Evolutionary conservation across 495 filamentous ascomycete species (phyloP), one percentile per base, ranked within the genome.

Genomic region (Aspergillus olivimuriae): DNA sequence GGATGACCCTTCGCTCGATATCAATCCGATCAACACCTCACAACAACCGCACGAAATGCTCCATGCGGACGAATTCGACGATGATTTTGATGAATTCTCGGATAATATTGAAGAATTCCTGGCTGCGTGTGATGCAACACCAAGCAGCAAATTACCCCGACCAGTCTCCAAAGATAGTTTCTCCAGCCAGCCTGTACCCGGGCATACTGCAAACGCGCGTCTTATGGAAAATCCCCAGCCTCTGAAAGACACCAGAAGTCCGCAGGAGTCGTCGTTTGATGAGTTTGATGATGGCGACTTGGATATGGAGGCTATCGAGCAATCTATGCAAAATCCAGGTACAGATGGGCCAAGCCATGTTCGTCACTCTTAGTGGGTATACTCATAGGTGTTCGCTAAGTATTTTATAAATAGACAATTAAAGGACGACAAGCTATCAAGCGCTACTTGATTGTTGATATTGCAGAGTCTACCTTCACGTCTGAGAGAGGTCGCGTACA

Each of bases 381-480:
- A 49, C 44, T 32, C 39, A 34, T 46, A 66, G 48, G 52, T 56
- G 60, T 64, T 58, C 60, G 63, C 68, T 70, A 64, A 69, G 57
- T 65, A 50, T 51, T 43, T 50, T 48, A 57, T 60, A 53, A 44
- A 68, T 73, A 75, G 73, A 70, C 64, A 43, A 32, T 57, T 43
- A 69, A 80, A 60, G 79, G 77, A 59, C 66, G 74, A 45, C 78
- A 75, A 65, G 77, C 80, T 31, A 89, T 94, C 52, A 86, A 92
- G 58, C 82, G 89, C 40, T 94, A 91, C 66, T 68, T 85, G 34
- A 71, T 94, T 43, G 83, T 81, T 48, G 77, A 82, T 50, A 76
- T 87, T 49, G 73, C 81, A 22, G 73, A 87, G 46, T 72, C 72
- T 51, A 68, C 76, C 19, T 92, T 87, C 65, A 62, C 65, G 43